A percentile compares a stretch with the other conserved stretches of the same genome.
Conservation (phyloP, 495 filamentous ascomycete genomes). For the Xylaria grammica region DNA sequence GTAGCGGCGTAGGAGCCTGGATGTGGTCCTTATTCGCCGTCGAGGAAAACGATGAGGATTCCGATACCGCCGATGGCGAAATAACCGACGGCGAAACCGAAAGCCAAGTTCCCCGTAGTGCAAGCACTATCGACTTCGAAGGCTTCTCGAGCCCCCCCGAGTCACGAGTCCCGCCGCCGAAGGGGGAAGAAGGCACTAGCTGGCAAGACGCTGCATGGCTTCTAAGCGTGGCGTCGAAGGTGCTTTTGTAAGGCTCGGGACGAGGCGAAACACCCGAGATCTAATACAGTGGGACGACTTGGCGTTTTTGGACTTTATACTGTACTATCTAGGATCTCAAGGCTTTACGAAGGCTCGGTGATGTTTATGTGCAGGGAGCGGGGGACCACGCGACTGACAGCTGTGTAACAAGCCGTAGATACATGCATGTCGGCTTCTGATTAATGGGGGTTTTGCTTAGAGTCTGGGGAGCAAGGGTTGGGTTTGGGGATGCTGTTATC, state of each 20-base stretch:
- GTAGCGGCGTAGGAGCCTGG: conserved; percentile 74
- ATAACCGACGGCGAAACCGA: conserved; percentile 45
- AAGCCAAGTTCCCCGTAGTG: conserved; percentile 38
- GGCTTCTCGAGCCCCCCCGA: conserved; percentile 30
- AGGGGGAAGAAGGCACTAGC: conserved; percentile 60
- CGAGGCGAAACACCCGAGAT: conserved; percentile 1
- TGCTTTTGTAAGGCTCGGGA: conserved; percentile 57
- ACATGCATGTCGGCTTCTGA: conserved; percentile 20
- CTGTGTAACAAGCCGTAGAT: conserved; percentile 21
- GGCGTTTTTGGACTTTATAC: not conserved
- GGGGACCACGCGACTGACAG: conserved; percentile 17
- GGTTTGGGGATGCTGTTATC: not conserved
- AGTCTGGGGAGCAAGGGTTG: not conserved
- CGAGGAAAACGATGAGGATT: conserved; percentile 59
- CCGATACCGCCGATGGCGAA: conserved; percentile 46
- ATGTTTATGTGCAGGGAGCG: not conserved
- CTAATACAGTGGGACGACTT: not conserved
- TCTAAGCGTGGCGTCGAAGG: conserved; percentile 74
- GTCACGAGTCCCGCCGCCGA: conserved; percentile 48
- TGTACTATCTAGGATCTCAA: not conserved
- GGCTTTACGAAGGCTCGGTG: not conserved
- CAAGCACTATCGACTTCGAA: conserved; percentile 38
- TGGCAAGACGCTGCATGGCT: conserved; percentile 91
- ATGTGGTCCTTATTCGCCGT: conserved; percentile 82
- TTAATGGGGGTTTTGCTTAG: not conserved